These are phyloP conservation scores for Cercophora samala DNA, from an alignment of 495 filamentous ascomycete species.

Conservation along the genomic window DNA sequence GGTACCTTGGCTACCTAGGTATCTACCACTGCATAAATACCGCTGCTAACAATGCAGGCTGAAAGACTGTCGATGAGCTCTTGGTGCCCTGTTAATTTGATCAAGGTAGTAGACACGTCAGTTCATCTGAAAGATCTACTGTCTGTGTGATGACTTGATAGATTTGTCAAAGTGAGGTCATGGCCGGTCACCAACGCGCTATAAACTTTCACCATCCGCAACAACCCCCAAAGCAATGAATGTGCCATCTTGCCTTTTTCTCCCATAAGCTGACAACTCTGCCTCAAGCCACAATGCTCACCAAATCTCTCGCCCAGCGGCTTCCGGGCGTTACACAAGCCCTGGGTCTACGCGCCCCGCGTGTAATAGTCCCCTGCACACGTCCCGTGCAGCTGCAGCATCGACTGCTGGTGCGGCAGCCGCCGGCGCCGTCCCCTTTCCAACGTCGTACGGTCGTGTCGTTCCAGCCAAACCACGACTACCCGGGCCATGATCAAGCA, in stretches of 20 bases:
- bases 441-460: background rate
- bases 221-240: background rate
- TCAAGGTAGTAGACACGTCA: no score
- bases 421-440: background rate
- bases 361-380: background rate
- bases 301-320: background rate
- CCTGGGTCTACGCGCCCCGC: background rate
- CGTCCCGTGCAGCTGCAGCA: constrained; percentile 2
- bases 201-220: background rate
- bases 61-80: no score
- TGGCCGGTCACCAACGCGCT: background rate
- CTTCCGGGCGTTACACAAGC: background rate
- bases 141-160: background rate
- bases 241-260: background rate
- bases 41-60: no score
- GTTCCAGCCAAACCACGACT: background rate
- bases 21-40: no score
- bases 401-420: background rate
- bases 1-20: no score
- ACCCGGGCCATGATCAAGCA: background rate
- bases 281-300: background rate
- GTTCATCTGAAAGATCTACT: background rate
- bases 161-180: background rate
- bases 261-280: background rate
- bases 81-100: no score